These are phyloP conservation scores for Heteromeles arbutifolia DNA, from an alignment of 306 rosid species.

Conservation along the genomic window DNA sequence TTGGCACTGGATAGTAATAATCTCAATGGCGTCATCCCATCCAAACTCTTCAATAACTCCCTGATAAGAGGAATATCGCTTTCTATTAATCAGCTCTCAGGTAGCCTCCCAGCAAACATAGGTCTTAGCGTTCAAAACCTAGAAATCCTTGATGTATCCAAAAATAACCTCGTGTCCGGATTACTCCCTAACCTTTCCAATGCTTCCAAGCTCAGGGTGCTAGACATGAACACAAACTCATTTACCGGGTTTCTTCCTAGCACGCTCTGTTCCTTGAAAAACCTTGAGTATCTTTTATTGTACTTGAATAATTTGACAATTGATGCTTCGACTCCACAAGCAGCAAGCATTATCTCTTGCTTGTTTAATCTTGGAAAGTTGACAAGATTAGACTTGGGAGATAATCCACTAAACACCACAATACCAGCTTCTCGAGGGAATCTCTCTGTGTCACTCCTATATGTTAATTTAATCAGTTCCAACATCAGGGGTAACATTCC, in stretches of 20 bases:
- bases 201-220: background rate
- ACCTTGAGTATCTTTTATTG: fast-evolving
- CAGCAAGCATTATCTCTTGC: too few species aligned
- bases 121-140: background rate
- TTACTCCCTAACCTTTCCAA: background rate
- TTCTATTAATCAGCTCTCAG: background rate
- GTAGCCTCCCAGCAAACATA: background rate
- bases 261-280: too few species aligned
- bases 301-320: too few species aligned
- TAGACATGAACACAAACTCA: too few species aligned
- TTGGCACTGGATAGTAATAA: background rate
- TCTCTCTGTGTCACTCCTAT: too few species aligned
- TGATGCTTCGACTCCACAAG: too few species aligned
- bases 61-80: background rate
- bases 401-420: too few species aligned
- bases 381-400: fast-evolving
- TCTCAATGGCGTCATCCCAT: background rate
- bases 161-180: background rate
- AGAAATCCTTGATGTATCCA: background rate
- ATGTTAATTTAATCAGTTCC: fast-evolving
- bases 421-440: too few species aligned
- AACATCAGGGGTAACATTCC: too few species aligned
- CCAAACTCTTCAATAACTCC: background rate
- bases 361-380: too few species aligned
- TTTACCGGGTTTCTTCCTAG: too few species aligned